Evolutionary conservation across 176 grass and related monocot genomes (phyloP).

Genomic region (Carex pumila): DNA sequence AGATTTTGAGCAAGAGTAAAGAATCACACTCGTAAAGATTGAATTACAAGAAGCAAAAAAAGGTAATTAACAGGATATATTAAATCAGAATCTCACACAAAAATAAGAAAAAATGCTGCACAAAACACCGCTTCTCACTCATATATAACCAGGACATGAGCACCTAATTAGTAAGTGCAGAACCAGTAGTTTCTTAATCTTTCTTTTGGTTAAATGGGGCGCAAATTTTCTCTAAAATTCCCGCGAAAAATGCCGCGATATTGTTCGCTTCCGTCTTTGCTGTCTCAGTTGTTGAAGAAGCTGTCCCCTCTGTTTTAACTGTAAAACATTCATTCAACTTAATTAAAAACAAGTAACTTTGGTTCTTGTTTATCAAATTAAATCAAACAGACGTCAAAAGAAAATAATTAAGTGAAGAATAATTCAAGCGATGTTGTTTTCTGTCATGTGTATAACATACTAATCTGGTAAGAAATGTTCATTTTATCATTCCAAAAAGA

Average conservation of each 20-base stretch:
- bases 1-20: not conserved
- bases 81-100: not conserved
- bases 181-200: not conserved
- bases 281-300: not conserved
- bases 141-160: not conserved
- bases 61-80: not conserved
- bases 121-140: not conserved
- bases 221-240: not conserved
- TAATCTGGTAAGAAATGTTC: not conserved
- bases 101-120: not conserved
- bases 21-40: not conserved
- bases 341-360: not conserved
- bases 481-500: not conserved
- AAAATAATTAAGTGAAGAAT: not conserved
- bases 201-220: constrained; percentile 12
- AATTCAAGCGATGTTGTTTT: not conserved
- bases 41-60: not conserved
- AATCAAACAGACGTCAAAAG: not conserved
- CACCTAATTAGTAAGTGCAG: not conserved
- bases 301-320: not conserved
- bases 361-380: not conserved
- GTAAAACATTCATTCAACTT: not conserved
- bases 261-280: not conserved
- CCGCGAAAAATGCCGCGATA: constrained; percentile 7
- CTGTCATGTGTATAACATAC: not conserved